Evolutionary conservation across 192 early-diverging fungal species (phyloP).

Genomic region (Coemansia sp.): DNA sequence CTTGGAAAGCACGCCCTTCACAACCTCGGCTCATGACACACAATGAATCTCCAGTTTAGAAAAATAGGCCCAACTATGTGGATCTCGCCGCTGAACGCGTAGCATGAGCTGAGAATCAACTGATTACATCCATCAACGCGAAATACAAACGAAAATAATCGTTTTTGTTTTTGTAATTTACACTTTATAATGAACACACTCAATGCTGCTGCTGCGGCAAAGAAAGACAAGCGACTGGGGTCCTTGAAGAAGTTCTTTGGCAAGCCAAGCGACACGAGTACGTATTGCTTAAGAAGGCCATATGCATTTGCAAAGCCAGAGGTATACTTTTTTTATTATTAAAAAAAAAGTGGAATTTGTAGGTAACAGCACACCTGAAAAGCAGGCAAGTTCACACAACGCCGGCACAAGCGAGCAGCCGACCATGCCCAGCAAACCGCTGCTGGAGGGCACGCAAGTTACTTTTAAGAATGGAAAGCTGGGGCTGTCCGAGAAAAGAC

Average conservation of each 20-base stretch:
- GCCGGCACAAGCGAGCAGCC: background rate
- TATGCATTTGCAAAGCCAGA: background rate
- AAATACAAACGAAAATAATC: too few species aligned
- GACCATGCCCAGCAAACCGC: background rate
- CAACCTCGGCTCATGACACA: too few species aligned
- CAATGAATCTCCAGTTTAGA: too few species aligned
- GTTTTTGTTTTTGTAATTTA: too few species aligned
- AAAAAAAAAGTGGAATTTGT: background rate
- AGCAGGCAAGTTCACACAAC: background rate
- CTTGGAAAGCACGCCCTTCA: too few species aligned
- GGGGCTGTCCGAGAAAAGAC: slow-evolving; percentile 34
- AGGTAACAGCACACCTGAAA: background rate
- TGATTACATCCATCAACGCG: too few species aligned
- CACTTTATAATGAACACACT: too few species aligned
- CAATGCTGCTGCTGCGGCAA: background rate
- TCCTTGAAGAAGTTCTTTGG: slow-evolving; percentile 7
- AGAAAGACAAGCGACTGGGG: background rate
- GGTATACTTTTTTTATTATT: background rate
- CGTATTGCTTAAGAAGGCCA: background rate
- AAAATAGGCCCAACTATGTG: too few species aligned
- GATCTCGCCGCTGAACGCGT: too few species aligned
- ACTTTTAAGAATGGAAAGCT: slow-evolving; percentile 41
- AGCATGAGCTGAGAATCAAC: too few species aligned
- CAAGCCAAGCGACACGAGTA: background rate
- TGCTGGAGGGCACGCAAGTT: background rate